Percentiles rank a stretch among this genome's conserved stretches.
Evolutionary conservation across 768 basidiomycete species (phyloP).

Genomic region (Fistulinella prunicolor): DNA sequence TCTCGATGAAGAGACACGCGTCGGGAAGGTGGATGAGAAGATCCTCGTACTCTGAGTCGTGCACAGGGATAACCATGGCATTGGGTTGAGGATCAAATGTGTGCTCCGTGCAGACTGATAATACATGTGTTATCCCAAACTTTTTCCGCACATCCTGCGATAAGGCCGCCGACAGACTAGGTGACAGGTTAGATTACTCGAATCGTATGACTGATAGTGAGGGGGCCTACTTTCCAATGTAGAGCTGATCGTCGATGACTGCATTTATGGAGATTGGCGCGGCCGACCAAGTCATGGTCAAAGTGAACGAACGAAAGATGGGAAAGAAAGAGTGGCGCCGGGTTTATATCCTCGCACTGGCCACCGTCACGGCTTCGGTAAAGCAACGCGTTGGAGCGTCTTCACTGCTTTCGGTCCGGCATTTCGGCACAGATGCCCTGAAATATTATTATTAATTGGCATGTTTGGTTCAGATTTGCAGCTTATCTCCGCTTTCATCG

Average conservation of each 20-base stretch:
- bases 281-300: conserved; percentile 28
- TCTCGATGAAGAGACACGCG: conserved; percentile 60
- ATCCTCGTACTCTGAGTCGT: conserved; percentile 50
- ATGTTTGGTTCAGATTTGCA: no score
- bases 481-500: no score
- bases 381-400: conserved; percentile 1
- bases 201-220: no score
- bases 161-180: conserved; percentile 34
- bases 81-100: conserved; percentile 40
- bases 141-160: conserved; percentile 28
- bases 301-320: neutral
- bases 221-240: conserved; percentile 35
- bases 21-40: conserved; percentile 63
- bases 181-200: neutral
- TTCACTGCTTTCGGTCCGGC: conserved; percentile 12
- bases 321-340: conserved; percentile 14
- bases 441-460: no score
- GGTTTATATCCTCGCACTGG: conserved; percentile 18
- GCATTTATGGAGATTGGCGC: conserved; percentile 26
- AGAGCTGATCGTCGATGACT: conserved; percentile 32
- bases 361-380: no score
- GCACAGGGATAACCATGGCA: conserved; percentile 33
- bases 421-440: conserved; percentile 22
- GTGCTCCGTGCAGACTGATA: conserved; percentile 59
- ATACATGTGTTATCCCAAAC: conserved; percentile 50